Evolutionary conservation across 2,329 filamentous ascomycete species (phyloP), one percentile per base, ranked within the genome.

Genomic region (Sporothrix euskadiensis): DNA sequence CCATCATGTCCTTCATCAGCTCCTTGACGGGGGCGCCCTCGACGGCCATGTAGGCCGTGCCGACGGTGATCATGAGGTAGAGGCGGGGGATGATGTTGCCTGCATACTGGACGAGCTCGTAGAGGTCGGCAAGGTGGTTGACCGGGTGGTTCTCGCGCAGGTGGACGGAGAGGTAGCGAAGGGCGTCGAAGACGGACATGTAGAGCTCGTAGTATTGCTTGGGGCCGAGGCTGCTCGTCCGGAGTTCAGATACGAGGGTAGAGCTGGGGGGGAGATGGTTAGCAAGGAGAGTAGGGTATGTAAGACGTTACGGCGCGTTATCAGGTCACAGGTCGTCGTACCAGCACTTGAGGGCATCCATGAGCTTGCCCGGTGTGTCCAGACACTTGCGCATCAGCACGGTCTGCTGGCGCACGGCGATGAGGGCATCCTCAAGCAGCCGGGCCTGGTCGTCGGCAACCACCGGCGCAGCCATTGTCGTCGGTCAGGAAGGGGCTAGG

Each of bases 1-100:
- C 96, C 96, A 99, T 99, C 96, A 99, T 99, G 82, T 99, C 96
- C 84, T 99, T 99, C 96, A 99, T 99, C 76, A 99, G 94, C 85
- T 99, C 96, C 84, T 99, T 99, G 78, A 99, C 96, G 0, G 96
- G 96, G 74, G 97, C 96, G 87, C 98, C 96, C 79, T 96, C 92
- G 80, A 99, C 97, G 35, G 93, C 91, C 96, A 99, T 99, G 85
- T 99, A 99, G 68, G 97, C 97, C 2, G 96, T 99, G 74, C 96
- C 96, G 54, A 99, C 97, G 0, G 97, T 99, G 80, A 99, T 96
- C 97, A 99, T 99, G 74, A 99, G 91, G 82, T 99, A 99, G 75
- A 99, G 86, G 77, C 96, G 91, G 32, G 96, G 96, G 74, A 99
- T 91, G 77, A 99, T 98, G 81, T 99, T 99, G 76, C 97, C 96